Conservation (phyloP, 2,329 filamentous ascomycete species). For the Trichophyton rubrum region DNA sequence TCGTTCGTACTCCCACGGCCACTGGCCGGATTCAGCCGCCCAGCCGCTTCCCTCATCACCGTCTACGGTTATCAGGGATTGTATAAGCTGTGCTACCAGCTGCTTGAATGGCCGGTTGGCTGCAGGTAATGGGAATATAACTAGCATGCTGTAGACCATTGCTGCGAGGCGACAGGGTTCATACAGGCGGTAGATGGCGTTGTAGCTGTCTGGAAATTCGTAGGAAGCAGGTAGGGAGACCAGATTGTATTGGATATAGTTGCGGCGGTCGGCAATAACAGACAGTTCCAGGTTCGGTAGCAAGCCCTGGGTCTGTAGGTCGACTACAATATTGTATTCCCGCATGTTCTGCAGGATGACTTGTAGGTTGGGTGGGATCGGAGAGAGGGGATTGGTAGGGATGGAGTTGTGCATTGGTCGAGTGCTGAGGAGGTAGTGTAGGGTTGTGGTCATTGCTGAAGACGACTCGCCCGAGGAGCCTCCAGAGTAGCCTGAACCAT, state of each 20-base stretch:
- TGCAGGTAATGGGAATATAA: constrained; percentile 30
- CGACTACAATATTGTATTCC: constrained; percentile 18
- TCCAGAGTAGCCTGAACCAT: neutral
- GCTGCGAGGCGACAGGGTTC: constrained; percentile 26
- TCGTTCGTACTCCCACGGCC: neutral
- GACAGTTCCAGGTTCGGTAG: constrained; percentile 13
- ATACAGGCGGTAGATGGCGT: constrained; percentile 18
- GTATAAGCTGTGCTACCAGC: constrained; percentile 20
- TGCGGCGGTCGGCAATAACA: constrained; percentile 25
- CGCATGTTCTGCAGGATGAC: constrained; percentile 17
- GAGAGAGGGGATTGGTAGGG: neutral
- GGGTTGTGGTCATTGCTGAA: neutral
- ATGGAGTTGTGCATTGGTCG: constrained; percentile 12
- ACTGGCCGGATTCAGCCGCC: constrained; percentile 10
- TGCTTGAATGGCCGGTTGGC: constrained; percentile 25
- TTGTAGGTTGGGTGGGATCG: constrained; percentile 9
- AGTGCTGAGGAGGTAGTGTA: constrained; percentile 5
- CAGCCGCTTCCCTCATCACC: constrained; percentile 17
- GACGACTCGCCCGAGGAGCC: neutral
- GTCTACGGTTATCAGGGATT: constrained; percentile 14
- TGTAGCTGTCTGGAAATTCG: constrained; percentile 12
- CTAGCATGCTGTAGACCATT: constrained; percentile 27
- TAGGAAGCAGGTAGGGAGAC: constrained; percentile 21
- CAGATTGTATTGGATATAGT: constrained; percentile 27
- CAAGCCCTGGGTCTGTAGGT: constrained; percentile 16